phyloP scores from a whole-genome alignment of 768 basidiomycete species.

The Pisolithus tinctorius region DNA sequence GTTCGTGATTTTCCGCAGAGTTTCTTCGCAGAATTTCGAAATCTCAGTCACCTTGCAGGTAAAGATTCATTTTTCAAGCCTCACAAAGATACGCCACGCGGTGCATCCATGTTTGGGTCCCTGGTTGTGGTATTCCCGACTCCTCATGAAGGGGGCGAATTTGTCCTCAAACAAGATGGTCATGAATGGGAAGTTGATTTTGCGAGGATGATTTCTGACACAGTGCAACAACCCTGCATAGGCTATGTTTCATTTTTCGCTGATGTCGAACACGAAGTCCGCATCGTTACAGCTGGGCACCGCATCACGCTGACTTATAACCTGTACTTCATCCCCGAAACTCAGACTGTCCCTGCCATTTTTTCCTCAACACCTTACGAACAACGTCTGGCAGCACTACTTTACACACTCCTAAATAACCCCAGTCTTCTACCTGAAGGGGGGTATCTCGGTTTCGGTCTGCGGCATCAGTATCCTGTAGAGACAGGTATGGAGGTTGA shows the following conservation, averaged over 20 bases:
- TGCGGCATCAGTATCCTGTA: slow-evolving; percentile 30
- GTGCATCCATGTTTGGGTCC: slow-evolving; percentile 42
- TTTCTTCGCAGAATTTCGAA: no score
- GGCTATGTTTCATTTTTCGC: no score
- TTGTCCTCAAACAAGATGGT: slow-evolving; percentile 18
- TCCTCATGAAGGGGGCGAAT: slow-evolving; percentile 40
- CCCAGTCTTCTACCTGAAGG: slow-evolving; percentile 22
- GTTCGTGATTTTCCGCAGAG: slow-evolving; percentile 15
- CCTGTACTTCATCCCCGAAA: slow-evolving; percentile 20
- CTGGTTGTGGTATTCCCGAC: slow-evolving; percentile 48
- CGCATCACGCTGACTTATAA: slow-evolving; percentile 40
- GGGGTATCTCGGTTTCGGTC: slow-evolving; percentile 30
- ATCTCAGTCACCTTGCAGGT: slow-evolving; percentile 17
- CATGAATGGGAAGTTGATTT: slow-evolving; percentile 1
- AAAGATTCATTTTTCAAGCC: slow-evolving; percentile 43
- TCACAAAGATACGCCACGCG: slow-evolving; percentile 43
- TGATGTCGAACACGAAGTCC: no score
- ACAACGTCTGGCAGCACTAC: background rate
- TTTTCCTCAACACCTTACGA: background rate
- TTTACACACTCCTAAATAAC: slow-evolving; percentile 4
- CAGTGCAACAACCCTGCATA: no score
- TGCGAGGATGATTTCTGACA: slow-evolving; percentile 11
- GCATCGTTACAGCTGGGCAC: slow-evolving; percentile 30
- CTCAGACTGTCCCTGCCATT: background rate
- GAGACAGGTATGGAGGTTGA: slow-evolving; percentile 7